Evolutionary conservation across 139 green algal species (phyloP), one percentile per base, ranked within the genome.

Genomic region (Chlamydomonas sp.): DNA sequence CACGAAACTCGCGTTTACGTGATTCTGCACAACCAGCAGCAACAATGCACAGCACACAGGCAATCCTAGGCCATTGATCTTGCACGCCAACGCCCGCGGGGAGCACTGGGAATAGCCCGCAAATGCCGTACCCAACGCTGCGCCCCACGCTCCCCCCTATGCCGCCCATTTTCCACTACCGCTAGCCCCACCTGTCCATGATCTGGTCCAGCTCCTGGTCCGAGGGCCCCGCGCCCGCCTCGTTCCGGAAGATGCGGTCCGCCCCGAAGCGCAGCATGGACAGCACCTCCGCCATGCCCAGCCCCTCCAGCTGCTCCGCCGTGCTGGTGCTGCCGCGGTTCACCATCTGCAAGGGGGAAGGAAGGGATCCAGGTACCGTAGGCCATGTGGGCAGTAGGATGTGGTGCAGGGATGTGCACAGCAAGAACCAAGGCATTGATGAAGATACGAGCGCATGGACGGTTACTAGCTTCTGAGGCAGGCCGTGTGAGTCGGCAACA

Each of bases 131-230:
- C 31, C 31, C 31, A 49, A 49, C 31, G 31, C 31, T 49, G 31
- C 69, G 6, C 80, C 66, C 16, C 62, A 59, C 75, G 71, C 12
- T n/a, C 61, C 71, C 18, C 59, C 3, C 14, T 57, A 31, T 77
- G 5, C 75, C 12, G 57, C 9, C 75, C 63, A 73, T 71, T 14
- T 8, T 9, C 78, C 31, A 64, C 20, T 57, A 58, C n/a, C 72
- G 84, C 78, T 14, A 8, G 31, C 31, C 59, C 73, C 76, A 90
- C 84, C 94, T 84, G 90, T 95, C 91, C 12, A 96, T 92, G 87
- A 96, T 93, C 74, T 85, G 80, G 12, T 95, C 94, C 87, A 96
- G 92, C 83, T 96, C 89, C 3, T 20, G 85, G 12, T 94, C 91
- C 1, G 80, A 90, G 31, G 91, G 91, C 49, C 82, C 81, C 15